phyloP scores from a whole-genome alignment of 2,329 filamentous ascomycete species.

The Balansia obtecta region DNA sequence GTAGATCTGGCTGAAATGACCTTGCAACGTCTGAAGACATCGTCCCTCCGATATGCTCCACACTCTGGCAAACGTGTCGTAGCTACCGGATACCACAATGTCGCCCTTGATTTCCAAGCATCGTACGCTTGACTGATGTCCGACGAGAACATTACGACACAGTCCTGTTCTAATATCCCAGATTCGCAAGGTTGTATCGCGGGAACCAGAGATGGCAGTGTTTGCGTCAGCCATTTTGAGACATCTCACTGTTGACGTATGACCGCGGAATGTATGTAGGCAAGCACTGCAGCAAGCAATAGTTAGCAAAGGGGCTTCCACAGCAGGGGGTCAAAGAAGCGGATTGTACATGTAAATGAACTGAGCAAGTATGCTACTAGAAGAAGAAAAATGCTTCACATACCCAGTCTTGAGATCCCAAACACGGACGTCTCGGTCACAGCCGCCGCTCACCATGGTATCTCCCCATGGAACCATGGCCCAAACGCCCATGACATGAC shows the following conservation, averaged over 20 bases:
- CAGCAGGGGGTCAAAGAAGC: too few species aligned
- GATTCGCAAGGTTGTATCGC: constrained; percentile 86
- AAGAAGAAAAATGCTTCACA: constrained; percentile 16
- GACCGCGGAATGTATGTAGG: constrained; percentile 75
- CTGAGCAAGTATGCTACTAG: too few species aligned
- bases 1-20: constrained; percentile 98
- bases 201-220: constrained; percentile 90
- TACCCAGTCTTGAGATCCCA: constrained; percentile 95
- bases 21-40: constrained; percentile 78
- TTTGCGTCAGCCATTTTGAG: constrained; percentile 93
- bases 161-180: constrained; percentile 87
- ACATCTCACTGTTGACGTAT: constrained; percentile 93
- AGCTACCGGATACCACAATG: constrained; percentile 93
- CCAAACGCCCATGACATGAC: constrained; percentile 99
- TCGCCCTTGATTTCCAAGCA: constrained; percentile 95
- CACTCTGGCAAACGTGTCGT: constrained; percentile 91
- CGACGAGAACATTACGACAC: constrained; percentile 83
- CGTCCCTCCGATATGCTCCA: constrained; percentile 96
- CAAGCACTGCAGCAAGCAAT: constrained; percentile 40
- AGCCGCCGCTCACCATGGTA: constrained; percentile 87
- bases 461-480: constrained; percentile 99
- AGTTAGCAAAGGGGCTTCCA: neutral
- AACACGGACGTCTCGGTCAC: constrained; percentile 89
- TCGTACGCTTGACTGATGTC: constrained; percentile 88
- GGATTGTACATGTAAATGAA: neutral